Base-by-base conservation (phyloP, 345 rosid genomes). In the Bruguiera sexangula region DNA sequence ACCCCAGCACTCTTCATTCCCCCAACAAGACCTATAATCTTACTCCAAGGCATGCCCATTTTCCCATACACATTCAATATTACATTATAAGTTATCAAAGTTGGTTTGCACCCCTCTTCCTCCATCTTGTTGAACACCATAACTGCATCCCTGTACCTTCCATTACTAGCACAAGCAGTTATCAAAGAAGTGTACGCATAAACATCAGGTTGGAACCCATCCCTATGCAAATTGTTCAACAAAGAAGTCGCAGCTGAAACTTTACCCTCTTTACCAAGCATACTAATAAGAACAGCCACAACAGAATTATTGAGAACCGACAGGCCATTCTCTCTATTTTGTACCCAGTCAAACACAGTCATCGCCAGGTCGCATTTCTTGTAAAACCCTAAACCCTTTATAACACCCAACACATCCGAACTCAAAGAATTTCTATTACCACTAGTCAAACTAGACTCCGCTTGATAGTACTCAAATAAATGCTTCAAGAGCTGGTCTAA, bases 41-140 rank as follows among this genome's bases (percentile, higher is more conserved):
- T 88, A 76, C 75, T 87, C 99, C 99, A 95, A n/a, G 90, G 87
- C 93, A 87, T 90, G 53, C 96, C 99, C 96, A 95, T 90, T 81
- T 95, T 90, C 52, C 99, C 97, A 75, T 85, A 86, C 70, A 88
- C 91, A 78, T 95, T 85, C 80, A 95, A 69, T 58, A 90, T 73
- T 62, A 95, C 90, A 73, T 95, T 95, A 65, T 95, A 92, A 55
- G 97, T 92, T 7, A 92, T 84, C 85, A 95, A 78, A 76, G 92
- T 92, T 8, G 96, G 97, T 52, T 74, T 80, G 58, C 86, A 87
- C n/a, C 89, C 93, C 70, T 85, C 93, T 81, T 92, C 96, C 70
- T 86, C 91, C 96, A 95, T 90, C 78, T 85, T 86, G 82, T 82
- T 81, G 69, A 88, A 88, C 62, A 88, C 84, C 79, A 69, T 73